phyloP scores from a whole-genome alignment of 768 basidiomycete species.

The Chlorophyllum brunneum region DNA sequence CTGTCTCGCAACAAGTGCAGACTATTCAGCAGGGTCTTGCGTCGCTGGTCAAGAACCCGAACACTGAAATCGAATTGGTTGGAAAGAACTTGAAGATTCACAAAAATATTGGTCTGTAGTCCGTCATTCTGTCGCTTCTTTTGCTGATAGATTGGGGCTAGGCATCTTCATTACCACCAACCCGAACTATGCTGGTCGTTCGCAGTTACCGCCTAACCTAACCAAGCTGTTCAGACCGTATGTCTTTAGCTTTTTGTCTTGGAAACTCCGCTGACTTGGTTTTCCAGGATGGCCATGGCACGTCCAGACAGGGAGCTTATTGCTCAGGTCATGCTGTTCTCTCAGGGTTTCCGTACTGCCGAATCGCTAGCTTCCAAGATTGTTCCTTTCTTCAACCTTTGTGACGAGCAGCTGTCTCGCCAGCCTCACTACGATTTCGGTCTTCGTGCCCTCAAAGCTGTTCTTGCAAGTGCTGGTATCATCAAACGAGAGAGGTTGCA shows the following conservation, averaged over 20 bases:
- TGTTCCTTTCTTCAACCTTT: constrained; percentile 99
- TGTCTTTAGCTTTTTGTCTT: constrained; percentile 25
- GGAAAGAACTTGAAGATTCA: constrained; percentile 93
- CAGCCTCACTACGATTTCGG: constrained; percentile 99
- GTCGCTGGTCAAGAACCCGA: constrained; percentile 76
- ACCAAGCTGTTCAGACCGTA: constrained; percentile 93
- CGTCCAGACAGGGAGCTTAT: constrained; percentile 97
- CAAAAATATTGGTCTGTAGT: constrained; percentile 75
- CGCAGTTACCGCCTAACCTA: constrained; percentile 80
- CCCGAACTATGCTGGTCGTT: constrained; percentile 97
- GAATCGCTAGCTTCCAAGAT: constrained; percentile 98
- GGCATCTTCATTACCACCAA: constrained; percentile 99
- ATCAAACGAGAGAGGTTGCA: constrained; percentile 89
- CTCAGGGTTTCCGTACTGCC: constrained; percentile 97
- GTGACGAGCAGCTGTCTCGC: constrained; percentile 92
- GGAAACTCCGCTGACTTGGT: constrained; percentile 7
- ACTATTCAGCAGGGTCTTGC: constrained; percentile 95
- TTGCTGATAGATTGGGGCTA: constrained; percentile 23
- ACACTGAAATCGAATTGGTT: constrained; percentile 90
- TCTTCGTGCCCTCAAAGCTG: constrained; percentile 94
- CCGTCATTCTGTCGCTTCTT: not conserved
- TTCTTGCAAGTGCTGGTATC: constrained; percentile 94
- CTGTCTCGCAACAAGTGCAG: constrained; percentile 98
- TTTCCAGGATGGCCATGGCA: constrained; percentile 93
- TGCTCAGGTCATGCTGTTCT: constrained; percentile 99